Evolutionary conservation across 2,329 filamentous ascomycete genomes (phyloP), one percentile per base, ranked within the genome.

Genomic region (Cadophora sp.): DNA sequence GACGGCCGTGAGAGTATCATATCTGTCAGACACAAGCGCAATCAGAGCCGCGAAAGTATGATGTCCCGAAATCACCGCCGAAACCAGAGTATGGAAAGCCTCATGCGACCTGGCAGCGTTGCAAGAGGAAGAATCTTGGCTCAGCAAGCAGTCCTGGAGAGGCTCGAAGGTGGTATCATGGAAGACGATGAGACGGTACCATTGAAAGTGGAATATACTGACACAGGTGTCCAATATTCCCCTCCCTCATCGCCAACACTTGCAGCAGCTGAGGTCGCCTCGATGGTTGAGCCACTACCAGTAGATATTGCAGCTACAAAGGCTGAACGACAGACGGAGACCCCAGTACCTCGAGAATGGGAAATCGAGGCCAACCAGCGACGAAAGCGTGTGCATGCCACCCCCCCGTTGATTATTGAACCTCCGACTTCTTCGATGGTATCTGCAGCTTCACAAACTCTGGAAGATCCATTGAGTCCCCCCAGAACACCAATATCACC

Each of bases 161-260:
- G 82, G 27, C 80, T 88, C 2, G 86, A 89, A 72, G 84, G 84
- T 65, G 79, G 80, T 29, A 82, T 84, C 65, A 79, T 82, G 68
- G 83, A 85, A 69, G 84, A 87, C 73, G 84, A 85, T 50, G 81
- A 85, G 71, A 78, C 80, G 64, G 71, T 74, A 63, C 70, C 77
- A n/a, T 76, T 79, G 11, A 83, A 82, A 69, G 77, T 81, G 53
- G 81, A 84, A 68, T 97, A 96, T 81, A 86, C 87, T 48, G 92
- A 97, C 76, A 86, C 86, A n/a, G 92, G 90, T 3, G 85, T 93
- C 37, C 94, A 97, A 78, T 96, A 87, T 76, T 96, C 93, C 40
- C 94, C 93, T 56, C 93, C 93, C 1, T 85, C 91, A 3, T 97
- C 93, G 1, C 93, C 93, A 0, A 84, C 83, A 73, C 66, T 84